Evolutionary conservation across 192 early-diverging fungal species (phyloP), one percentile per base, ranked within the genome.

Genomic region (Cladochytrium replicatum): DNA sequence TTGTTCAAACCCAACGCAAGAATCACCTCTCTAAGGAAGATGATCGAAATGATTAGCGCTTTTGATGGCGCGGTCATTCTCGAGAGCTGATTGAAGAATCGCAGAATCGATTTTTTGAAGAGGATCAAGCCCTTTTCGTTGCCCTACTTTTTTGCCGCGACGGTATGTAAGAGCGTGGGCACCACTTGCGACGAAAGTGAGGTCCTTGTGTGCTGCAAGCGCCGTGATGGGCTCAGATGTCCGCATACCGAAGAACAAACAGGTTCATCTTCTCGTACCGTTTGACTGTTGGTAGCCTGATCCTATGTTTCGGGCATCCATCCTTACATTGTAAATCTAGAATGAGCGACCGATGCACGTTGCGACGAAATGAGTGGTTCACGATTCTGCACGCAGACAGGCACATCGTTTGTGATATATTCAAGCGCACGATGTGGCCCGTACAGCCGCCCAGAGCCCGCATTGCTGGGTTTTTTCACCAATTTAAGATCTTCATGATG

Each of bases 361-460:
- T 15, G 91, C 93, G 26, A 94, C 60, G 50, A 89, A 89, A 34
- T 81, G 79, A 3, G 73, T 64, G 82, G 68, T 0, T 89, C 90
- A 19, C 76, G 72, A 34, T 78, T 66, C 65, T 91, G 86, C 41
- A 99, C 66, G 29, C 72, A 65, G 61, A 93, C 75, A 21, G 92
- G 82, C 15, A 83, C 61, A 43, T 84, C 81, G 54, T 82, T 81
- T 49, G 89, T 85, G 25, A 94, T 75, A 66, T 91, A 88, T 41
- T 93, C 92, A 27, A 99, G 71, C 3, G 91, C 86, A 52, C 92
- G 69, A 72, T 88, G 97, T 19, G 92, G 91, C 50, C 78, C 76
- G 61, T 81, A 93, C 46, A 93, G 42, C 25, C 50, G n/a, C n/a
- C n/a, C n/a, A n/a, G n/a, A n/a, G n/a, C n/a, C n/a, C n/a, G n/a